Percentiles rank a stretch among this genome's conserved stretches.
Conservation (phyloP, 805 yeast species). For the Suhomyces pyralidae region DNA sequence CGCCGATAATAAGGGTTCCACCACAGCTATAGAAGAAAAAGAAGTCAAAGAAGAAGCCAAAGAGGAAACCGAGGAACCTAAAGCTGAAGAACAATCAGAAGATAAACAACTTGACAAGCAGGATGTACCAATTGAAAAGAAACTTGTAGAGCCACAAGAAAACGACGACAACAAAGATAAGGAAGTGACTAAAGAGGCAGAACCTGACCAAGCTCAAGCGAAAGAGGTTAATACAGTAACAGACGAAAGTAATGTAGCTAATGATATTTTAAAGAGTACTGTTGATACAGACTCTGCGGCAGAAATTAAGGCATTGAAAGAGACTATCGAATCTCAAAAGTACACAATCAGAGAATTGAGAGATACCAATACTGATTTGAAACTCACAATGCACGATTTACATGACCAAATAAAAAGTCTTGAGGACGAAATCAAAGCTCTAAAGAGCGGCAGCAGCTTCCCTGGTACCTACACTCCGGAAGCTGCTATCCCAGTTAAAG, state of each 20-base stretch:
- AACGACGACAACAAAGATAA: not conserved
- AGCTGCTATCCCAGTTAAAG: slow-evolving; percentile 1
- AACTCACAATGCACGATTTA: slow-evolving; percentile 37
- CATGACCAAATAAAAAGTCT: slow-evolving; percentile 32
- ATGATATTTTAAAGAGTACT: slow-evolving; percentile 3
- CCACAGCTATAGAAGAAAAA: slow-evolving; percentile 7
- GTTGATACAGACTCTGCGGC: slow-evolving; percentile 2
- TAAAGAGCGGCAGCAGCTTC: slow-evolving; percentile 6
- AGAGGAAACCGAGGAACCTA: not conserved
- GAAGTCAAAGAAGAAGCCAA: slow-evolving; percentile 1
- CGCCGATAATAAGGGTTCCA: slow-evolving; percentile 8
- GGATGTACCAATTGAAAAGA: not conserved
- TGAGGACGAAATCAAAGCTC: slow-evolving; percentile 18
- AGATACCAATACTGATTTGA: slow-evolving; percentile 42
- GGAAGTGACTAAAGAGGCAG: not conserved
- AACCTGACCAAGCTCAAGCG: not conserved
- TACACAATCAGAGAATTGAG: slow-evolving; percentile 35
- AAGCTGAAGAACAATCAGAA: slow-evolving; percentile 44
- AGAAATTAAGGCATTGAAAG: slow-evolving; percentile 7
- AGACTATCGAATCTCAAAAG: slow-evolving; percentile 29
- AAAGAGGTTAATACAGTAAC: not conserved
- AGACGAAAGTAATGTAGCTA: slow-evolving; percentile 7
- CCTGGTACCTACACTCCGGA: slow-evolving; percentile 6
- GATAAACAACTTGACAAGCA: slow-evolving; percentile 28
- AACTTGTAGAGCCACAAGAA: not conserved